phyloP scores from a whole-genome alignment of 1,284 basidiomycete genomes.

The Heterobasidion parviporum region DNA sequence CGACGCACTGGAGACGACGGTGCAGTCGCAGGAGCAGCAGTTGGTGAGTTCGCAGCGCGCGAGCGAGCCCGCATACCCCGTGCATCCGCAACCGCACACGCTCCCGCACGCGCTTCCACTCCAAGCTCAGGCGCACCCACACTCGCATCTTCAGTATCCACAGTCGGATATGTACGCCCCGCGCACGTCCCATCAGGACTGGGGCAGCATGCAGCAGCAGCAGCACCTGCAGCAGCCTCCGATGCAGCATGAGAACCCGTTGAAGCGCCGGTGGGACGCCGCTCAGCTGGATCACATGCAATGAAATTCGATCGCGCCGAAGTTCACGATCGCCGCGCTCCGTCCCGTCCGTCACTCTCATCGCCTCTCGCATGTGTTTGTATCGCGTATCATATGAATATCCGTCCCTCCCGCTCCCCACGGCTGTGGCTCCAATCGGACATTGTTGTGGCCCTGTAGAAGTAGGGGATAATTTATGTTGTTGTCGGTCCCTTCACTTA shows the following conservation, averaged over 20 bases:
- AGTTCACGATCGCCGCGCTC: too few relatives aligned
- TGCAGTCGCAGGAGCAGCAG: background rate
- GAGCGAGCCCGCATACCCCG: background rate
- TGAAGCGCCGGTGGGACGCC: background rate
- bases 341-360: too few relatives aligned
- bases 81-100: background rate
- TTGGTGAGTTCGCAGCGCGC: background rate
- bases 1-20: constrained; percentile 33
- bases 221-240: background rate
- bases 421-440: background rate
- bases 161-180: too few relatives aligned
- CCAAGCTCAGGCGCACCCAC: background rate
- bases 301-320: too few relatives aligned
- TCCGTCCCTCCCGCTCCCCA: background rate
- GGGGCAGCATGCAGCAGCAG: background rate
- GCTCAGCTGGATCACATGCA: background rate
- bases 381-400: background rate
- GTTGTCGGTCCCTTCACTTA: too few relatives aligned
- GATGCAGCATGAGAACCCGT: background rate
- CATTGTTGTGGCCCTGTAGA: background rate
- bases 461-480: too few relatives aligned
- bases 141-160: background rate
- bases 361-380: too few relatives aligned
- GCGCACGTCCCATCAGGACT: background rate
- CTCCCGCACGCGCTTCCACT: background rate